Base-by-base conservation (phyloP, 495 filamentous ascomycete species). In the Symbiotaphrina buchneri region DNA sequence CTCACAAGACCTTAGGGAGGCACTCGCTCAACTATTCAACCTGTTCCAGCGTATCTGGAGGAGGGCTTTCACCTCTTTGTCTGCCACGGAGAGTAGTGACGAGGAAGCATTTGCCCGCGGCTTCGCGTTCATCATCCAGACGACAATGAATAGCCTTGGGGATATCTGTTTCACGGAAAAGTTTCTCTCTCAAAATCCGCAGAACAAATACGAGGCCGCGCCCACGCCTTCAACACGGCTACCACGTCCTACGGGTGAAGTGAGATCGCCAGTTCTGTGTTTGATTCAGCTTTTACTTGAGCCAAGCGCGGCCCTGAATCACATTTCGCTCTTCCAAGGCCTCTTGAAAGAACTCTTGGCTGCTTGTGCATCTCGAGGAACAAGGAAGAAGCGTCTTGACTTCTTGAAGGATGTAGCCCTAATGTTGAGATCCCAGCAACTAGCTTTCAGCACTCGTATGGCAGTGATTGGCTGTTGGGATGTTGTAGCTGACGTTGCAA, bases 111-210 rank as follows among this genome's bases (percentile, higher is more conserved):
- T 81, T 41, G 56, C 74, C 3, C 53, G 68, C 11, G 61, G 68
- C 10, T 71, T 71, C 34, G 47, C 48, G 1, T 62, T 57, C 19
- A 55, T 85, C 30, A 44, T 83, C 0, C 55, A 56, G 15, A 62
- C 60, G 8, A 65, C 74, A 32, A 57, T 83, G 0, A 49, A 57
- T 6, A 65, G 63, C 0, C 53, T 93, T 8, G 85, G 83, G 2
- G 49, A 63, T 4, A 59, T 77, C 8, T 63, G 74, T 1, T 90
- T 94, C 43, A 77, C 74, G 0, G 82, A 93, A 39, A 83, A 74
- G 40, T 58, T 73, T 25, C 53, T 75, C 21, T 68, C 45, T 1
- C 46, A 56, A 29, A 50, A 52, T 7, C 44, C 52, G 1, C 40
- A 48, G 16, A 48, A 45, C 13, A 44, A 43, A n/a, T 54, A 58